phyloP scores from a whole-genome alignment of 257 asterid genomes.

The Penstemon barbatus region DNA sequence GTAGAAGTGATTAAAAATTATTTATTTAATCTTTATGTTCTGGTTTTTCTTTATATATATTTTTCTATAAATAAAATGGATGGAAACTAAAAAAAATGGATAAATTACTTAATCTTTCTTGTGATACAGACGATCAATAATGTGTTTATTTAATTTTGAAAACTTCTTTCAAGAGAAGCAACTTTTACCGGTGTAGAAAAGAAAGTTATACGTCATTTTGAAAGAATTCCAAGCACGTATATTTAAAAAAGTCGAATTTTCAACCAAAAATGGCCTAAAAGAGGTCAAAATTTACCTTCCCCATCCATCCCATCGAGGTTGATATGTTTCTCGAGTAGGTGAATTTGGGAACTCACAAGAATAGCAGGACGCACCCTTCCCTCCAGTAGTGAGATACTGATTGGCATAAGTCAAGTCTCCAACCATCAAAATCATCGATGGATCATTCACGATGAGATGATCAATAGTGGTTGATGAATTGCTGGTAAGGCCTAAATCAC shows the following conservation, averaged over 20 bases:
- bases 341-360: slow-evolving; percentile 73
- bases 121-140: no score
- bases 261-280: not conserved
- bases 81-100: no score
- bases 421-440: slow-evolving; percentile 64
- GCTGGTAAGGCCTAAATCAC: slow-evolving; percentile 83
- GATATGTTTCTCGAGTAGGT: slow-evolving; percentile 76
- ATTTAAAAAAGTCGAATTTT: not conserved
- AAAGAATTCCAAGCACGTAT: not conserved
- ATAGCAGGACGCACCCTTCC: slow-evolving; percentile 71
- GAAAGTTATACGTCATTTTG: no score
- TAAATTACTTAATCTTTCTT: no score
- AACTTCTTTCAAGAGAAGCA: no score
- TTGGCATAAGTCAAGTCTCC: slow-evolving; percentile 82
- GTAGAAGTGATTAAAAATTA: no score
- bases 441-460: slow-evolving; percentile 64
- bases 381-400: slow-evolving; percentile 79
- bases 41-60: no score
- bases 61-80: no score
- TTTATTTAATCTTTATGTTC: no score
- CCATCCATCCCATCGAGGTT: slow-evolving; percentile 89
- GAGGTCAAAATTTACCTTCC: slow-evolving; percentile 54
- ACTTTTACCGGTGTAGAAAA: no score
- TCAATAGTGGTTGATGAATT: slow-evolving; percentile 75
- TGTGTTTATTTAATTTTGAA: no score